phyloP scores from a whole-genome alignment of 352 stramenopile genomes.

The Phytophthora litchii region DNA sequence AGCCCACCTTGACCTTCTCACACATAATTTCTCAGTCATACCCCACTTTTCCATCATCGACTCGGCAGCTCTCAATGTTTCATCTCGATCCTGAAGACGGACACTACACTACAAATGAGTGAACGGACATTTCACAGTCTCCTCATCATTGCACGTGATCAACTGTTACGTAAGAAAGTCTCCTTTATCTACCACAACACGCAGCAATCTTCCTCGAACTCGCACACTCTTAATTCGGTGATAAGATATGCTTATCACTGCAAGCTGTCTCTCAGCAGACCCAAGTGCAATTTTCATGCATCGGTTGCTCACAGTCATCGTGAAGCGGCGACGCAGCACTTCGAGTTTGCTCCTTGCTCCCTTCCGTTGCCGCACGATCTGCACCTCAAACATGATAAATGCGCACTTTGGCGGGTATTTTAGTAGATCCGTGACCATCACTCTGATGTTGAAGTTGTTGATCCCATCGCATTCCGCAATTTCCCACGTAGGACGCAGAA shows the following conservation, averaged over 20 bases:
- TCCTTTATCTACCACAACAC: conserved; percentile 18
- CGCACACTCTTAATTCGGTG: conserved; percentile 35
- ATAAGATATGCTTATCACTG: conserved; percentile 24
- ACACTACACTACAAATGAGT: conserved; percentile 26
- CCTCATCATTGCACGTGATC: neutral
- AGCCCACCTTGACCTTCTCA: neutral
- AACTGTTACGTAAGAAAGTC: conserved; percentile 37
- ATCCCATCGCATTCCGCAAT: conserved; percentile 21
- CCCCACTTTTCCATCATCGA: conserved; percentile 56
- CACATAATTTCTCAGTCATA: conserved; percentile 5
- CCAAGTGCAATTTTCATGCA: conserved; percentile 29
- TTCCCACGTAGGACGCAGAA: conserved; percentile 19
- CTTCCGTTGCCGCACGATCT: conserved; percentile 36
- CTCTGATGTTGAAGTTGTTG: conserved; percentile 26
- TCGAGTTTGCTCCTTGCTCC: conserved; percentile 27
- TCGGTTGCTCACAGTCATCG: conserved; percentile 24
- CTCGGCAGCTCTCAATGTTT: conserved; percentile 37
- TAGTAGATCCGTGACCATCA: conserved; percentile 24
- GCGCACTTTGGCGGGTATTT: conserved; percentile 39
- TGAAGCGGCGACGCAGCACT: conserved; percentile 35
- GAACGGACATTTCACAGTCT: neutral
- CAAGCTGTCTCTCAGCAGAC: neutral
- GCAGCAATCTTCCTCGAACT: conserved; percentile 43
- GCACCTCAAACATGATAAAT: conserved; percentile 39
- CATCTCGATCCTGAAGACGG: conserved; percentile 25